These are phyloP conservation scores for Didymella pomorum DNA, from an alignment of 2,329 filamentous ascomycete genomes.

Conservation along the genomic window DNA sequence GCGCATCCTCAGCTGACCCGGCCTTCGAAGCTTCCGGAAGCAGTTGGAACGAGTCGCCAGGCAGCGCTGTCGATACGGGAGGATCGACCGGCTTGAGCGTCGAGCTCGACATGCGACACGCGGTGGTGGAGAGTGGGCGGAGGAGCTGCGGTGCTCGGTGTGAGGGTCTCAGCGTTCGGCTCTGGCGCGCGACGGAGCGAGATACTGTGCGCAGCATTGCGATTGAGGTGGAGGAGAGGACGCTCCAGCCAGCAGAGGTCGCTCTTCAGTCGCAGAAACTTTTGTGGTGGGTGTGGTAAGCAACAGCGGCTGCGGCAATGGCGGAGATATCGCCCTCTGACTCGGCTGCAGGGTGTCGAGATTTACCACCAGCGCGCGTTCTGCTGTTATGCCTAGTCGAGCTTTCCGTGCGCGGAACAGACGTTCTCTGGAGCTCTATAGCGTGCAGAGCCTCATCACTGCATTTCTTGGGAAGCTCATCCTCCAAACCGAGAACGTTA, in stretches of 20 bases:
- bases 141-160: constrained; percentile 40
- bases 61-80: constrained; percentile 66
- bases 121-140: constrained; percentile 54
- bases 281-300: constrained; percentile 26
- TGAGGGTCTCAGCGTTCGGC: constrained; percentile 38
- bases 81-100: constrained; percentile 64
- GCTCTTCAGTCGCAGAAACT: constrained; percentile 6
- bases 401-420: constrained; percentile 12
- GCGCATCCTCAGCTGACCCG: constrained; percentile 80
- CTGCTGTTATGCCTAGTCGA: constrained; percentile 1
- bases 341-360: constrained; percentile 24
- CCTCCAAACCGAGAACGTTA: constrained; percentile 22
- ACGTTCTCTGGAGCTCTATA: not conserved
- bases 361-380: constrained; percentile 25
- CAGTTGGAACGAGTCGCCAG: constrained; percentile 85
- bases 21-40: constrained; percentile 79
- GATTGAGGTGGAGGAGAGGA: constrained; percentile 13
- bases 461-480: constrained; percentile 14
- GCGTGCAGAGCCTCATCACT: constrained; percentile 1
- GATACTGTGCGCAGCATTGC: constrained; percentile 51
- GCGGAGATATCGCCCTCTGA: constrained; percentile 28
- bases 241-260: constrained; percentile 13
- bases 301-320: constrained; percentile 18
- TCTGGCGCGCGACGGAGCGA: constrained; percentile 49
- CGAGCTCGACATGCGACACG: constrained; percentile 61